Evolutionary conservation across 331 rosid genomes (phyloP).

Genomic region (Quercus phellos): DNA sequence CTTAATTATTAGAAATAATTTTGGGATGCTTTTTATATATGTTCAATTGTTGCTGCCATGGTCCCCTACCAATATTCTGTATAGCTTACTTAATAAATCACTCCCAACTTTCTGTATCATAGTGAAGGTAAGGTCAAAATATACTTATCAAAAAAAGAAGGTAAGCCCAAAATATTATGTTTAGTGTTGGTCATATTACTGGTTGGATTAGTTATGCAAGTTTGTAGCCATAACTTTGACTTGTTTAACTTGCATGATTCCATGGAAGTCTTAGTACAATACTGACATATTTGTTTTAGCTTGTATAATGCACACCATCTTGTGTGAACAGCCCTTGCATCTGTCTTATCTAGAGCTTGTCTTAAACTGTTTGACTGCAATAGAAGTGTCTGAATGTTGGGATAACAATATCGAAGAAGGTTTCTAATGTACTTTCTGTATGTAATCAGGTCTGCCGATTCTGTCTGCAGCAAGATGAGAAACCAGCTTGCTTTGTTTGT

Average conservation of each 20-base stretch:
- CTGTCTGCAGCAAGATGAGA: conserved; percentile 83
- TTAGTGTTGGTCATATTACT: background rate
- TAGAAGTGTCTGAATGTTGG: conserved; percentile 1
- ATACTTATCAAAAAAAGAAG: background rate
- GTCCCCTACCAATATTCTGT: background rate
- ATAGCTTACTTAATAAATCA: background rate
- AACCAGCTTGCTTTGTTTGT: conserved; percentile 68
- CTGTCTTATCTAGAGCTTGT: background rate
- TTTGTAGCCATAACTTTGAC: background rate
- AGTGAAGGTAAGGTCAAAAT: background rate
- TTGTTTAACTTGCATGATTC: background rate
- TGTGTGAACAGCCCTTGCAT: background rate
- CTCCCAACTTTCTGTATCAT: background rate
- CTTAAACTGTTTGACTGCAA: background rate
- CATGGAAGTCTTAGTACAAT: background rate
- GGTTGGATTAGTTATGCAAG: background rate
- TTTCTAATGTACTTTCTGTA: conserved; percentile 24
- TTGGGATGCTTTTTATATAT: no score
- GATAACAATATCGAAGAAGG: conserved; percentile 17
- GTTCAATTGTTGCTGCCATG: no score
- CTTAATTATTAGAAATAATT: no score
- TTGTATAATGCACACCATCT: background rate
- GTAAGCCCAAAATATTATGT: background rate
- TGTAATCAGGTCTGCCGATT: conserved; percentile 70
- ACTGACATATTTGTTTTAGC: background rate